These are phyloP conservation scores for Pyrus betulifolia DNA, from an alignment of 306 rosid species.

Conservation along the genomic window DNA sequence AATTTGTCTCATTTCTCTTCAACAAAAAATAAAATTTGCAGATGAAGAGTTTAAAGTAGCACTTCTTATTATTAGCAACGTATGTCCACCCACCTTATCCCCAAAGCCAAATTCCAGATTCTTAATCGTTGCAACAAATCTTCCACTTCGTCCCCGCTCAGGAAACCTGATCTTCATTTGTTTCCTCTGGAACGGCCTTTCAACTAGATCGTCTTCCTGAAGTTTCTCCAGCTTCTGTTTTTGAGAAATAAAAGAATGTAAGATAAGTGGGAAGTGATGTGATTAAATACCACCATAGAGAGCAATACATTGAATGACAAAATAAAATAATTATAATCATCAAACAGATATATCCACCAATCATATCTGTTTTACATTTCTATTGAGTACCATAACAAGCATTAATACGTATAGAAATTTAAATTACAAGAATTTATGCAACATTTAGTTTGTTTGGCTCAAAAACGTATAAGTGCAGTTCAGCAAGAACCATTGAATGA, in stretches of 20 bases:
- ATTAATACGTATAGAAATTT: neutral
- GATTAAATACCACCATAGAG: constrained; percentile 5
- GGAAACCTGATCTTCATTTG: constrained; percentile 98
- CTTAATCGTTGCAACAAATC: constrained; percentile 57
- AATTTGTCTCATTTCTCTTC: neutral
- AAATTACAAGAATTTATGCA: neutral
- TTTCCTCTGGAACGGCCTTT: constrained; percentile 89
- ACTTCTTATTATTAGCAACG: constrained; percentile 1
- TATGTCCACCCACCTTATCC: constrained; percentile 52
- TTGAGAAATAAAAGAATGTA: constrained; percentile 18
- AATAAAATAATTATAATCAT: neutral
- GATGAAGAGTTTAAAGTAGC: neutral
- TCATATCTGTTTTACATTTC: neutral
- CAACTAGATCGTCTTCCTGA: constrained; percentile 74
- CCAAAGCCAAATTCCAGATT: constrained; percentile 78
- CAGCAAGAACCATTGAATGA: neutral
- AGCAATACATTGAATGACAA: neutral
- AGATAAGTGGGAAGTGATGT: constrained; percentile 5
- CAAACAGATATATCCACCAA: neutral
- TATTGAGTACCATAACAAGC: neutral
- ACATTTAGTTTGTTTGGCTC: neutral
- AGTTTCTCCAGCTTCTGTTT: constrained; percentile 92
- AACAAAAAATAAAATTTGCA: neutral
- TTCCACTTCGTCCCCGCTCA: constrained; percentile 90
- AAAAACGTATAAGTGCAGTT: neutral